Conservation (phyloP, 129 eudicot genomes). For the Saposhnikovia divaricata region DNA sequence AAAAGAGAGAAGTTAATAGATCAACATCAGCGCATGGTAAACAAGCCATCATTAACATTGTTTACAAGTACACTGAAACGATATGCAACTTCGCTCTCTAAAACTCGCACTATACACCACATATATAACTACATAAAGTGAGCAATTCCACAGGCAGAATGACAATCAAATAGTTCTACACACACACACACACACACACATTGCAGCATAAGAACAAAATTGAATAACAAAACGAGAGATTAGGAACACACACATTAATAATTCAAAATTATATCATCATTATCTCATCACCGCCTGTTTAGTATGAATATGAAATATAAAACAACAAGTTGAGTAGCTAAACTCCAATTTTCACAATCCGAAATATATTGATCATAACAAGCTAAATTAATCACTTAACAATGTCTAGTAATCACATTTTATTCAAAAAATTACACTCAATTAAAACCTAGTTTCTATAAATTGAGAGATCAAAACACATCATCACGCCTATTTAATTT, state of each 20-base stretch:
- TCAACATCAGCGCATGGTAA: neutral
- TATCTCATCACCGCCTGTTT: neutral
- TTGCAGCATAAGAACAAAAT: neutral
- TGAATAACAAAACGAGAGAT: neutral
- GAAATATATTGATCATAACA: neutral
- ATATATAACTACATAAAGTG: neutral
- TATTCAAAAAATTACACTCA: neutral
- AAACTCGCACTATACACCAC: neutral
- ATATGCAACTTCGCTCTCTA: neutral
- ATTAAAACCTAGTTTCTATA: neutral
- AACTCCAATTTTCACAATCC: neutral
- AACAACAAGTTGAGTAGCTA: neutral
- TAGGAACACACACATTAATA: conserved; percentile 23
- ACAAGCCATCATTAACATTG: neutral
- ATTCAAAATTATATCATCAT: conserved; percentile 14
- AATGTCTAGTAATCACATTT: neutral
- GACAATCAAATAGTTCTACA: neutral
- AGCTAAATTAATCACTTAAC: neutral
- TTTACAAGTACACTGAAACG: neutral
- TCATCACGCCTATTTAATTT: neutral
- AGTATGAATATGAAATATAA: too few species aligned
- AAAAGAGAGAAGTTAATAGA: neutral
- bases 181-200: neutral
- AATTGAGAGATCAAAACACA: too few species aligned
- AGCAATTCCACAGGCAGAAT: neutral